Base-by-base conservation (phyloP, 331 rosid species). In the Quercus lobata region DNA sequence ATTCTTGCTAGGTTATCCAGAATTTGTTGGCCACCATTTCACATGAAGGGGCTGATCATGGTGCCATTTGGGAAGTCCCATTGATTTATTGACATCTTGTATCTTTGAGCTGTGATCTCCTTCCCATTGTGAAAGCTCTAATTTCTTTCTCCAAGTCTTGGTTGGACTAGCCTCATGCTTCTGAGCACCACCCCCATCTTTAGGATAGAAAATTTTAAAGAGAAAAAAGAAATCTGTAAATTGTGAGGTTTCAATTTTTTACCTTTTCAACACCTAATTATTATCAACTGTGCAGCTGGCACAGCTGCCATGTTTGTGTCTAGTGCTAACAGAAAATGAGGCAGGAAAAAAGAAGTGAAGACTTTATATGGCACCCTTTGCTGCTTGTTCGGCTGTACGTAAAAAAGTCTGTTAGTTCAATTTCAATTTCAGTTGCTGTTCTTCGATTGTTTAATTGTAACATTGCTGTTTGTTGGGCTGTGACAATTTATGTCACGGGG, bases 1-100 rank as follows among this genome's bases (percentile, higher is more conserved):
- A 75, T 88, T 88, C 86, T 81, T 88, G 84, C 80, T 88, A 72
- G 90, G 82, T 56, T 85, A 87, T 78, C 81, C 72, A 61, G 73
- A 85, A 69, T 81, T 41, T 35, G 70, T 60, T 65, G 52, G 71
- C 57, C 53, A 63, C 62, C 70, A 60, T 82, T 74, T 53, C 57
- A 62, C 37, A 68, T 44, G 41, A 82, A 71, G 82, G 80, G 83
- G 68, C 69, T 76, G 65, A 72, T 66, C 27, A 81, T 60, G 80
- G 82, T 78, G 55, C 60, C 80, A 81, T 46, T 68, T 63, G 74
- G 72, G 87, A 82, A 79, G 75, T 87, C 85, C 79, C 57, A 19
- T 86, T 78, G 71, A 78, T 68, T 70, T 46, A 76, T 41, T 37
- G 72, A 68, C 77, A 57, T 74, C 82, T 49, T 73, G 83, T 75